These are phyloP conservation scores for Cubamyces lactineus DNA, from an alignment of 768 basidiomycete species.

Conservation along the genomic window DNA sequence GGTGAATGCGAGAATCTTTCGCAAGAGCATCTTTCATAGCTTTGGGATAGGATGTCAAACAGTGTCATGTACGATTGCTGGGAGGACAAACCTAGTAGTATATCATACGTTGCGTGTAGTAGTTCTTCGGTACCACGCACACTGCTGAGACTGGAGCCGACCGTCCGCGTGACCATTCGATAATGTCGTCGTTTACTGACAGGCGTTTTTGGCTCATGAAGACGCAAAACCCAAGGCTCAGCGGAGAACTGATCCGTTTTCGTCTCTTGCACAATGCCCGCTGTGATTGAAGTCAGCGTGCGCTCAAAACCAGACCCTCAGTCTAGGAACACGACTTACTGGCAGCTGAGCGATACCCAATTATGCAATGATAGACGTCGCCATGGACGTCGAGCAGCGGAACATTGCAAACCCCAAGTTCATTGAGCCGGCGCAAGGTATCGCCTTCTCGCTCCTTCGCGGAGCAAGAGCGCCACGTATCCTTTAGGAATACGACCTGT, in stretches of 20 bases:
- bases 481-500: slow-evolving; percentile 13
- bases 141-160: neutral
- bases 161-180: neutral
- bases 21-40: slow-evolving; percentile 11
- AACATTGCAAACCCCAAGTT: slow-evolving; percentile 8
- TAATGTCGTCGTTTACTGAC: neutral
- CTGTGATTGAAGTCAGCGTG: no score
- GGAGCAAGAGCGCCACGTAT: slow-evolving; percentile 3
- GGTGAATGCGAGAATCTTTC: slow-evolving; percentile 8
- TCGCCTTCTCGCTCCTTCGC: slow-evolving; percentile 1
- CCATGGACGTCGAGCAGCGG: slow-evolving; percentile 1
- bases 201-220: neutral
- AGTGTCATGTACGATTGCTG: neutral
- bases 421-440: neutral
- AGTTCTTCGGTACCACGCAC: slow-evolving; percentile 14
- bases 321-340: neutral
- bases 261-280: neutral
- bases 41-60: neutral
- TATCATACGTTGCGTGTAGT: neutral
- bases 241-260: neutral
- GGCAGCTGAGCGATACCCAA: neutral
- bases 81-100: neutral
- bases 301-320: no score
- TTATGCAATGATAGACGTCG: neutral
- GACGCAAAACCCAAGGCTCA: neutral